Evolutionary conservation across 768 basidiomycete species (phyloP), one percentile per base, ranked within the genome.

Genomic region (Rickenella mellea): DNA sequence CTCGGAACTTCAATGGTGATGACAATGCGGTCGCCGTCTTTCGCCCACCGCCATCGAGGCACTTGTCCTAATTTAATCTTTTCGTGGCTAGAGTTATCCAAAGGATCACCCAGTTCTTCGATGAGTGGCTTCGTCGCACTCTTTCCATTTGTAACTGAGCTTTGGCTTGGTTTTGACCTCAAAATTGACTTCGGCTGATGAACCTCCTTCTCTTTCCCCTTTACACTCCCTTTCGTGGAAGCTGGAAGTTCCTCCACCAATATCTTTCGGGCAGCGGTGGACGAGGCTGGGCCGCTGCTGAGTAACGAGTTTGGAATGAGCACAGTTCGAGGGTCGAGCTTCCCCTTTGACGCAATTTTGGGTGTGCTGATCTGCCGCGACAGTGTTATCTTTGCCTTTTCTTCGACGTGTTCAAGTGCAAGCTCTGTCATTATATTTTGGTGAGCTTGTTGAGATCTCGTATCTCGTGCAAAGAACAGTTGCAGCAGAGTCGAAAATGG

Each of bases 311-410:
- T 50, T 4, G 81, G 80, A 20, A 88, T 65, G 30, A 65, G 55
- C 1, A 77, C 77, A 10, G 69, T 71, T 26, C 84, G 76, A 11
- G 76, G 69, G 21, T 55, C 52, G 2, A 80, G 71, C 51, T 68
- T 73, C n/a, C 86, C 86, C 57, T 89, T 90, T 40, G 78, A 77
- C 3, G 71, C 61, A 40, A 90, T 84, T 58, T 89, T 90, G 5
- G 86, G 86, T 0, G 73, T 81, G 19, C 71, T 71, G 46, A 89
- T 76, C 37, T 74, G 68, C 19, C 83, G 74, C 1, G 85, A 84
- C 32, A 88, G 70, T 0, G 65, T 48, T n/a, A 85, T 53, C 4
- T 66, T 53, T 6, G 73, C 69, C 47, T 82, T 78, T 0, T 69
- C 67, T 60, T 85, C 81, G 35, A 83, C 72, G 7, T 74, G 75